A percentile compares a stretch with the other conserved stretches of the same genome.
Conservation (phyloP, 257 asterid genomes). For the Prunella vulgaris region DNA sequence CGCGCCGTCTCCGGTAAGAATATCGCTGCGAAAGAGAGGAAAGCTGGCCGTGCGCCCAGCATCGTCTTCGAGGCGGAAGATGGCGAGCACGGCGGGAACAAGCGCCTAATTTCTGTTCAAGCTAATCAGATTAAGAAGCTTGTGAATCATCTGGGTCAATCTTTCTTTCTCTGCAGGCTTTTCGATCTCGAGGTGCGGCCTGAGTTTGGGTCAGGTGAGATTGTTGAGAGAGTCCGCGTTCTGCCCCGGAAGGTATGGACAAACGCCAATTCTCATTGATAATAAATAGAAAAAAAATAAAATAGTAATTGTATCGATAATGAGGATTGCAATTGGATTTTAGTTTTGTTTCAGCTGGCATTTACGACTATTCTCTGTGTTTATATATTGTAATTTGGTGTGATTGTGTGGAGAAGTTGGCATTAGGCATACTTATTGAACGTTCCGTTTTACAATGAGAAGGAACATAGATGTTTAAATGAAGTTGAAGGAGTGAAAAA, state of each 20-base stretch:
- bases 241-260: slow-evolving; percentile 72
- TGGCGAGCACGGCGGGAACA: slow-evolving; percentile 93
- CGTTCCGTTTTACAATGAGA: neutral
- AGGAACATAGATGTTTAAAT: neutral
- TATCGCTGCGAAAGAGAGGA: slow-evolving; percentile 63
- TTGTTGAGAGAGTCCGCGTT: slow-evolving; percentile 79
- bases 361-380: neutral
- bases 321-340: neutral
- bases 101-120: slow-evolving; percentile 81
- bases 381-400: neutral
- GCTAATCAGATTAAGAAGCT: slow-evolving; percentile 91
- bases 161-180: slow-evolving; percentile 68
- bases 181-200: slow-evolving; percentile 76
- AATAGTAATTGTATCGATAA: too few relatives aligned
- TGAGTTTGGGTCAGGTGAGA: slow-evolving; percentile 49
- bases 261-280: neutral
- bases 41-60: slow-evolving; percentile 75
- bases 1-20: slow-evolving; percentile 66
- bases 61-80: slow-evolving; percentile 91
- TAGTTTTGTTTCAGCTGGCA: neutral
- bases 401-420: too few relatives aligned
- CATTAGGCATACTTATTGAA: neutral
- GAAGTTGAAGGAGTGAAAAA: neutral
- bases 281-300: too few relatives aligned
- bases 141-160: slow-evolving; percentile 60